These are phyloP conservation scores for Neophaeococcomyces mojaviensis DNA, from an alignment of 2,329 filamentous ascomycete genomes.

Conservation along the genomic window DNA sequence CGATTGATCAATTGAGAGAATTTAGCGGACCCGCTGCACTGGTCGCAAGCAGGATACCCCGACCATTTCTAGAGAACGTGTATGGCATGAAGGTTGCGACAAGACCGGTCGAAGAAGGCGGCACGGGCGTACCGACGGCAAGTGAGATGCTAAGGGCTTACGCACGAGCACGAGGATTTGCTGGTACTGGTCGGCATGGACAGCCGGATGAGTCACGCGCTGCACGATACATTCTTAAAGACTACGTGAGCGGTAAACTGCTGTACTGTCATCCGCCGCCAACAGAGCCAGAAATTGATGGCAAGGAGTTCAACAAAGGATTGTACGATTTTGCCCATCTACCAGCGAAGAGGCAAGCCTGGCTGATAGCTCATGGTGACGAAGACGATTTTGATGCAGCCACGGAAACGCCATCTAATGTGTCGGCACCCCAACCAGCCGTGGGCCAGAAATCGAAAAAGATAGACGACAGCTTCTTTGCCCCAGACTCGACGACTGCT, in stretches of 20 bases:
- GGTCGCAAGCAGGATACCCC: constrained; percentile 76
- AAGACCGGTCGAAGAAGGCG: constrained; percentile 80
- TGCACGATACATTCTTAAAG: constrained; percentile 82
- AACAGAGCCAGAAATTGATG: constrained; percentile 55
- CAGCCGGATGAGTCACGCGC: constrained; percentile 91
- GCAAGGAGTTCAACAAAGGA: constrained; percentile 73
- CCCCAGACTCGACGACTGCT: constrained; percentile 48
- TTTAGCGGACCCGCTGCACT: constrained; percentile 80
- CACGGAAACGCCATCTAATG: constrained; percentile 29
- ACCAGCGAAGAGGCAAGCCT: constrained; percentile 68
- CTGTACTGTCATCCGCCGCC: constrained; percentile 88
- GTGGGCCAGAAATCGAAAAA: constrained; percentile 63
- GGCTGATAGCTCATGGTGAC: constrained; percentile 44
- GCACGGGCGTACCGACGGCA: constrained; percentile 76
- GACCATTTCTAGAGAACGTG: constrained; percentile 79
- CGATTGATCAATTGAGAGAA: constrained; percentile 92
- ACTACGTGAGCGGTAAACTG: constrained; percentile 94
- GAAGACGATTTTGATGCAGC: constrained; percentile 34
- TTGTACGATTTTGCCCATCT: constrained; percentile 79
- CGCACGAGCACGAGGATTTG: constrained; percentile 81
- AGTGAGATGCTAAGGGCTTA: constrained; percentile 81
- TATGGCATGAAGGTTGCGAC: constrained; percentile 87
- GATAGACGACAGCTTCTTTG: constrained; percentile 88
- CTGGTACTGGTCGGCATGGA: constrained; percentile 70
- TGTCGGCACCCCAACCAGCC: constrained; percentile 12